These are phyloP conservation scores for Hypoxylon sp. DNA, from an alignment of 2,329 filamentous ascomycete genomes.

Conservation along the genomic window DNA sequence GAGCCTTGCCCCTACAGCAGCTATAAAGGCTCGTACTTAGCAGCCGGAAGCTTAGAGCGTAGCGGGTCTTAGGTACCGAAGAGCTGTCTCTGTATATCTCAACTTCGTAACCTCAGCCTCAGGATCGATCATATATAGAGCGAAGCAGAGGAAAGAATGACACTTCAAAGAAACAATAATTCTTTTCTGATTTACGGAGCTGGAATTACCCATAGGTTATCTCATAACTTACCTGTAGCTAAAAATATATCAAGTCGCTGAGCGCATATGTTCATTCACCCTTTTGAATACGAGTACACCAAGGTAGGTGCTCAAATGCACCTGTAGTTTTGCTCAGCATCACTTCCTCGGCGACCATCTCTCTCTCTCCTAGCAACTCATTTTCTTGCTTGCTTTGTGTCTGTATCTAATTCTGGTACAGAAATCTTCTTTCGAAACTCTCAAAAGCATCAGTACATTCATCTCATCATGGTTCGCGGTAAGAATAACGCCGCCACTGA, in stretches of 20 bases:
- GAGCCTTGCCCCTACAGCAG: not conserved
- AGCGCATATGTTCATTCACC: no score
- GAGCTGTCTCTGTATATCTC: no score
- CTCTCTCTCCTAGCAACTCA: not conserved
- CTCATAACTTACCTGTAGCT: not conserved
- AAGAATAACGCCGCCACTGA: conserved; percentile 14
- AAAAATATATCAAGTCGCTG: not conserved
- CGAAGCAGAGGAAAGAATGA: conserved; percentile 2
- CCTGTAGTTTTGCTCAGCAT: not conserved
- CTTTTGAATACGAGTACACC: no score
- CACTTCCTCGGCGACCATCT: not conserved
- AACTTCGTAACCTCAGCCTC: not conserved
- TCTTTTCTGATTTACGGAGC: no score
- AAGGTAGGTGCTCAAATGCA: no score
- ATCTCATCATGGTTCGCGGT: conserved; percentile 30
- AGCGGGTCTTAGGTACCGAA: not conserved
- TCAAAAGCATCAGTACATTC: no score
- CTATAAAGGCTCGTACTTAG: not conserved
- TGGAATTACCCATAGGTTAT: not conserved
- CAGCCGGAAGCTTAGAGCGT: not conserved
- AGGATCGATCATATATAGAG: not conserved
- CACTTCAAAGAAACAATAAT: not conserved
- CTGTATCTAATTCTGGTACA: not conserved
- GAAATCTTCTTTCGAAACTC: not conserved
- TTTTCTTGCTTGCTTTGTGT: not conserved